Base-by-base conservation (phyloP, 768 basidiomycete genomes). In the Lentinula detonsa region DNA sequence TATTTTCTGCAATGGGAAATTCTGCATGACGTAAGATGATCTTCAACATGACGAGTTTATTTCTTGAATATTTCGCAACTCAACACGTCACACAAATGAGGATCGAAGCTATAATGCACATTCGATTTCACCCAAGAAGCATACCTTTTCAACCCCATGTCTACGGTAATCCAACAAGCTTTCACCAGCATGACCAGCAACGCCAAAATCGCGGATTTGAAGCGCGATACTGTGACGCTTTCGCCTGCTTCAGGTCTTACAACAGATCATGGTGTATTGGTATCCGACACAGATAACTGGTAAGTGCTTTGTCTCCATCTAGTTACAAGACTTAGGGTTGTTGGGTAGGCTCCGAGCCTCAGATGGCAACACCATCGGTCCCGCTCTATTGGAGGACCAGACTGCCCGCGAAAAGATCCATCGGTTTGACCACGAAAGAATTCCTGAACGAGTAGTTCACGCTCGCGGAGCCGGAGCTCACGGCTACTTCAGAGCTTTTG, bases 381-480 rank as follows among this genome's bases (percentile, higher is more conserved):
- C 93, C 1, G 82, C 83, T 28, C 76, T 92, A 7, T 79, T 95
- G n/a, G 90, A 91, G 67, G 89, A 91, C 68, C 85, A 88, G 61
- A 80, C 89, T 64, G 81, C 80, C 4, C 82, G 88, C 64, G 86
- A 89, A 75, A 91, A 91, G 72, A 83, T 92, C 34, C 82, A 83
- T 57, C 81, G 86, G 13, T 94, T 93, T 67, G 91, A 93, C 69
- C 91, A 93, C 67, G 92, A 95, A 70, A 88, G 91, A 43, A 94
- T 95, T 58, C 93, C 93, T 0, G 93, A 93, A 76, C 89, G 91
- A 49, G 31, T 61, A 37, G 59, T 63, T 28, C 80, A 81, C 68
- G 86, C 89, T 50, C 84, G 89, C 13, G 89, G 88, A n/a, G 68
- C 83, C 33, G 90, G 83, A 56, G 92, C 91, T 11, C 92, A 93